Evolutionary conservation across 305 asterid species (phyloP), one percentile per base, ranked within the genome.

Genomic region (Solanum chacoense): DNA sequence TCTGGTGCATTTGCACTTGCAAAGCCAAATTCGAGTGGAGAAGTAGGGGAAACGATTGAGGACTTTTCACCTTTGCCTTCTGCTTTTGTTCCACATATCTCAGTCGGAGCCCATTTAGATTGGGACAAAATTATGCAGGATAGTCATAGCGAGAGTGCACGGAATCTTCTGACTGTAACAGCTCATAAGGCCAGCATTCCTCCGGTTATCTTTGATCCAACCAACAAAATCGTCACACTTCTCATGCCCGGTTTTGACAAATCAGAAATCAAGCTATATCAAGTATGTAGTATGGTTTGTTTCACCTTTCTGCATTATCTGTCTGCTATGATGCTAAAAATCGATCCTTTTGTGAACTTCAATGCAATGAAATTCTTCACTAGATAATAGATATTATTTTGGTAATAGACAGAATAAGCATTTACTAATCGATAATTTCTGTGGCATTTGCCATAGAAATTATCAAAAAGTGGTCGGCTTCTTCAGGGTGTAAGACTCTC

Each of bases 221-320:
- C 93, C 84, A 92, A 89, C 86, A 97, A 93, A 91, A 91, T 98
- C 2, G 93, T 97, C 91, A 93, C 95, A 72, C 98, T 95, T 59
- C 94, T 95, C 94, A 94, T 97, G 98, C 99, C 99, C 22, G 99
- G 99, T 85, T 97, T 97, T 87, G 98, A 97, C 94, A 96, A 97
- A 95, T 97, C 99, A 26, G 98, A 97, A 91, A 96, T 97, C 94
- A 97, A 97, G 94, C 95, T 97, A 73, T 97, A 91, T 92, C 99
- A 97, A 89, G 99, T 96, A 93, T 18, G 95, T 55, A 12, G 40
- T 40, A 85, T 6, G 42, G 45, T 22, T 74, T 28, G 76, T 40
- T 74, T 55, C 36, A 31, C 22, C 40, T 28, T 31, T 85, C 42
- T 38, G 32, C 3, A 36, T 63, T 86, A 40, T 72, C 7, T 29